Evolutionary conservation across 2,329 filamentous ascomycete genomes (phyloP), one percentile per base, ranked within the genome.

Genomic region (Dissoconium aciculare): DNA sequence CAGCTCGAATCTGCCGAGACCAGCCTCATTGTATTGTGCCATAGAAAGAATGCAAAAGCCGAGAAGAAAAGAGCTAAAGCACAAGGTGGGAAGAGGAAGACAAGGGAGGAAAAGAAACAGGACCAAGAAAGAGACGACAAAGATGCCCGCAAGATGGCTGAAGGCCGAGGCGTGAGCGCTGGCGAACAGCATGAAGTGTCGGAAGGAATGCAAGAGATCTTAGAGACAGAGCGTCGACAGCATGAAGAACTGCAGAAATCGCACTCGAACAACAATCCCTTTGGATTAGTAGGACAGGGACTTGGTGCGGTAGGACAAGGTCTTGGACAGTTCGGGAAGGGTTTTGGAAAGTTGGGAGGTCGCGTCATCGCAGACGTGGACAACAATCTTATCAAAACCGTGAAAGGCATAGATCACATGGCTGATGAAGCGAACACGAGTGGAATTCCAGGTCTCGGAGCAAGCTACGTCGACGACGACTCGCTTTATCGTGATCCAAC

Each of bases 1-100:
- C 61, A 64, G 33, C 68, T 98, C 0, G 89, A 98, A 50, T 57
- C 58, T 5, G 87, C 87, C 1, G 78, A 95, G 55, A 94, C 83
- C 0, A 73, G 82, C 17, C 61, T 98, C 24, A 80, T 98, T 43
- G 76, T 74, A 35, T 65, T 66, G 27, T 85, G 81, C 33, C 85
- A 84, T 49, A 82, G 76, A 51, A 74, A 73, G 10, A 74, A 94
- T 43, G 58, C 78, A n/a, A 78, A 65, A 33, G 56, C 59, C 0
- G 52, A 64, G 11, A 64, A 62, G 24, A 74, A 69, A 42, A 49
- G 62, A 11, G 66, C 72, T 40, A 62, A 56, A 33, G 57, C 58
- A 31, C 58, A 47, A 23, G 47, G 46, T 1, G 33, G 32, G 44
- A 46, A 66, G 30, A 69, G 70, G 30, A 69, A 71, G 5, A 76